These are phyloP conservation scores for Pyrus hybrid DNA, from an alignment of 331 rosid species.

Conservation along the genomic window DNA sequence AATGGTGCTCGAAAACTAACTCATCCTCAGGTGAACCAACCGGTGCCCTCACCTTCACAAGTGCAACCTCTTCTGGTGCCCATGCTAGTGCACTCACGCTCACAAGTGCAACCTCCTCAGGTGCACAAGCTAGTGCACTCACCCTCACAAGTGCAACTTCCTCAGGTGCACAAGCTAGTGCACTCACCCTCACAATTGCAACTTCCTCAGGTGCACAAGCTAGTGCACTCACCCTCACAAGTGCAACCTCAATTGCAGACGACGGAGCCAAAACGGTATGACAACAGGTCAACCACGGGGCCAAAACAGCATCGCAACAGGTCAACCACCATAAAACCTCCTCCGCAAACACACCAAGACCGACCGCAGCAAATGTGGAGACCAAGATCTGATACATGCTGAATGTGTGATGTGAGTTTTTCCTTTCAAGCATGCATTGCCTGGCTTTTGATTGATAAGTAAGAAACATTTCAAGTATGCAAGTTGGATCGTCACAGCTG, in stretches of 20 bases:
- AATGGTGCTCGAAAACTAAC: background rate
- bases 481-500: background rate
- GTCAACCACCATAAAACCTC: background rate
- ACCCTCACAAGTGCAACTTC: slow-evolving; percentile 2
- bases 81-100: background rate
- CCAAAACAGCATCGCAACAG: slow-evolving; percentile 4
- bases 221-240: too few relatives aligned
- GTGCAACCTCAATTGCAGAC: slow-evolving; percentile 16
- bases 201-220: too few relatives aligned
- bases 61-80: background rate
- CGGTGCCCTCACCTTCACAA: background rate
- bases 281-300: background rate
- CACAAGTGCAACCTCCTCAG: slow-evolving; percentile 11
- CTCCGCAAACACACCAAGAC: background rate
- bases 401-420: background rate
- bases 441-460: background rate
- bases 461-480: background rate
- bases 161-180: too few relatives aligned
- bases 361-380: slow-evolving; percentile 26
- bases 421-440: background rate
- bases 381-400: slow-evolving; percentile 8
- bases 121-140: slow-evolving; percentile 1
- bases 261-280: slow-evolving; percentile 12
- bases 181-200: too few relatives aligned
- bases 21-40: background rate